Evolutionary conservation across 2,329 filamentous ascomycete species (phyloP), one percentile per base, ranked within the genome.

Genomic region (Cladosporium sp.): DNA sequence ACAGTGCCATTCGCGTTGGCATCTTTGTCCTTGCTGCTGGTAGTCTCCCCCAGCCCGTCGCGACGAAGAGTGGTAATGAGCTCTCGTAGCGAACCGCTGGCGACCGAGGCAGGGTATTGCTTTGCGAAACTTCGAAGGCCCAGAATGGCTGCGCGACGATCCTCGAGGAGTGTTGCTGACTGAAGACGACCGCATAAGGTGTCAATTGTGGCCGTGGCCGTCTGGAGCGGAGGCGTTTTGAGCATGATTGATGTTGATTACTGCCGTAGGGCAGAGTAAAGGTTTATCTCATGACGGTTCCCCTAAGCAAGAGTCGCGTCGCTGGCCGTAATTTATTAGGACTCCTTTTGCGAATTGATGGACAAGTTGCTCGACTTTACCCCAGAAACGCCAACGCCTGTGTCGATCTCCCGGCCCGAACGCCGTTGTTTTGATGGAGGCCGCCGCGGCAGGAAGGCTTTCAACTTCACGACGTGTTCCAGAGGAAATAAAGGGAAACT

Each of bases 71-170:
- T 91, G 12, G 84, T 85, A 64, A 99, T 97, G 57, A 99, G 80
- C 57, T 89, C 90, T 61, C 93, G 84, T 48, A 99, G 78, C n/a
- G 92, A 90, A 37, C 91, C 92, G 3, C 92, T 97, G 1, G 95
- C 91, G 35, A 99, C 94, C 7, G 92, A 96, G 13, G 95, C 95
- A 36, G 94, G 95, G 67, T 93, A 97, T 61, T 95, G 87, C 75
- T 97, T 97, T 40, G 94, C 91, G 73, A 99, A 97, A 76, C 92
- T 97, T 66, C 95, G 85, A 36, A 99, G 80, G 17, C 94, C 94
- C 28, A 96, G 83, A 48, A 99, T 96, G 45, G 94, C 92, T 57
- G 91, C 92, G 61, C 94, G 87, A 55, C 95, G 88, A 73, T 99
- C 95, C 76, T 99, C 94, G 39, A 99, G 83, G 15, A 99, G 82